Base-by-base conservation (phyloP, 1,284 basidiomycete genomes). In the Singerocomus inundabilis region DNA sequence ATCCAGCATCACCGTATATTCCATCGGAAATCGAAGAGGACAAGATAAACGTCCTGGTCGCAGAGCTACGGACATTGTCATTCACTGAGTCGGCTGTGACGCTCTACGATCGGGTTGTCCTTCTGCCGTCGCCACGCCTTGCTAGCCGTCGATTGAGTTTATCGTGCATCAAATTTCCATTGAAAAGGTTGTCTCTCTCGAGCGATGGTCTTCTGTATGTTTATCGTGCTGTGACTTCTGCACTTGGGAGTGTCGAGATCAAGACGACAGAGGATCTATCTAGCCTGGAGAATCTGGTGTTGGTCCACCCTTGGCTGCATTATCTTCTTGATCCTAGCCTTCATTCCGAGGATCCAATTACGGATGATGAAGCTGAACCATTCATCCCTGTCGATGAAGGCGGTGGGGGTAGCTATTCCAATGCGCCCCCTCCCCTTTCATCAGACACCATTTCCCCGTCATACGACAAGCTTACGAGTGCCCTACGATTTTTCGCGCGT, bases 161-260 rank as follows among this genome's bases (percentile, higher is more conserved):
- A 26, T 39, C 47, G 6, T 49, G 47, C 21, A 29, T 51, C 16
- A 13, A 25, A 13, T 50, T 51, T 24, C 29, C 39, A 9, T 16
- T 51, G 10, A 42, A 4, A 13, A 16, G 15, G 1, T 30, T 0
- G 15, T 43, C 16, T 13, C 12, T 31, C 18, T 11, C 18, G 4
- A n/a, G 25, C 3, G n/a, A 8, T 5, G 29, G n/a, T 24, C 16
- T 37, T 6, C n/a, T 5, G 12, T 24, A 6, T 12, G 13, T 51
- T 16, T 52, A 51, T 39, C 41, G 26, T 4, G 16, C 36, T 12
- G n/a, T 2, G 5, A 28, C 40, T 6, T 11, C 36, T 2, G 38
- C 29, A 16, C n/a, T 52, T 5, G 43, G 43, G 6, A 26, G 32
- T 9, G 9, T 52, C 15, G 32, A 38, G 18, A 51, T 51, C 41